phyloP scores from a whole-genome alignment of 441 rosid genomes.

The Gossypium aridum region DNA sequence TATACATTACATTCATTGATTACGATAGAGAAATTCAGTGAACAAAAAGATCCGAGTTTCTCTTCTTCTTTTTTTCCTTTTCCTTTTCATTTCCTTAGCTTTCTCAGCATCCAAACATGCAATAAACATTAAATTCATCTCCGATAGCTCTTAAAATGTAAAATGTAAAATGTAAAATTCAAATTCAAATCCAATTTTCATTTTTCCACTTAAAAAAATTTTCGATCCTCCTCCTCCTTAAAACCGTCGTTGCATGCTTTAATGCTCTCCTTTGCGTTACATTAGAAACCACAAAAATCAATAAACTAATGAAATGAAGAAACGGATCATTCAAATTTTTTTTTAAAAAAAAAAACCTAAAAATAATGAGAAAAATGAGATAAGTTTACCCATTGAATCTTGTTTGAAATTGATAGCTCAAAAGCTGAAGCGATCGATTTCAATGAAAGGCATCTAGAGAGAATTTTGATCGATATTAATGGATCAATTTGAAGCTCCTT shows the following conservation, averaged over 20 bases:
- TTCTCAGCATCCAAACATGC: slow-evolving; percentile 18
- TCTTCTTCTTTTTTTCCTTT: not conserved
- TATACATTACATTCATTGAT: not conserved
- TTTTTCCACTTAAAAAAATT: not conserved
- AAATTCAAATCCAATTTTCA: not conserved
- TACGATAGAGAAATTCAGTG: not conserved
- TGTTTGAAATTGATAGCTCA: slow-evolving; percentile 2
- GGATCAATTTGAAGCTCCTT: slow-evolving; percentile 6
- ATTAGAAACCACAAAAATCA: not conserved
- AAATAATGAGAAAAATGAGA: slow-evolving; percentile 6
- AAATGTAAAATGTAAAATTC: not conserved
- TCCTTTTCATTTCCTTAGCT: not conserved
- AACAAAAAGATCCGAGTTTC: not conserved
- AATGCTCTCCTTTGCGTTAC: slow-evolving; percentile 14
- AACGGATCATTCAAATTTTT: slow-evolving; percentile 15
- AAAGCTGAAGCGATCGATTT: slow-evolving; percentile 9
- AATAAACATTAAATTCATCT: slow-evolving; percentile 4
- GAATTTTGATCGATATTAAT: not conserved
- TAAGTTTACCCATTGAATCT: slow-evolving; percentile 36
- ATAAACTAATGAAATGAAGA: slow-evolving; percentile 9
- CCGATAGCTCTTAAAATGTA: not conserved
- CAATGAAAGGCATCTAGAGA: not conserved
- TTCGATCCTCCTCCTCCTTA: not conserved
- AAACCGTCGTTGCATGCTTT: slow-evolving; percentile 5
- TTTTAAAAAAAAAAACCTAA: not conserved